Evolutionary conservation across 1,139 yeast species (phyloP).

Genomic region (Candida tunisiensis): DNA sequence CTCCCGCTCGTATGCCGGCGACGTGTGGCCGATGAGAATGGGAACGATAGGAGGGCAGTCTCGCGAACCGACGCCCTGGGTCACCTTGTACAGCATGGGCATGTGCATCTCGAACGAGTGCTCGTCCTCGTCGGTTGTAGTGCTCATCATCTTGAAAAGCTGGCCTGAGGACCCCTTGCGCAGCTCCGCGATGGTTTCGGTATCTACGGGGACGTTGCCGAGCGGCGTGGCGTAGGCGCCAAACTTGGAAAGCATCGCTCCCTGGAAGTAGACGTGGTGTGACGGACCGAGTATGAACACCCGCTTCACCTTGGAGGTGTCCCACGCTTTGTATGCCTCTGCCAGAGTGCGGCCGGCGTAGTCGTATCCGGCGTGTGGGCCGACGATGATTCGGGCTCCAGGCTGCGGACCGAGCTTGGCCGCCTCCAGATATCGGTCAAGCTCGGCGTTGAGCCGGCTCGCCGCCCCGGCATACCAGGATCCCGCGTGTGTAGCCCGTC

Average conservation of each 20-base stretch:
- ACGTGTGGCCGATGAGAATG: constrained; percentile 56
- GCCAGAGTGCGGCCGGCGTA: constrained; percentile 72
- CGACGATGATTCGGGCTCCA: constrained; percentile 47
- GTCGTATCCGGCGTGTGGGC: constrained; percentile 82
- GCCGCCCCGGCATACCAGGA: constrained; percentile 58
- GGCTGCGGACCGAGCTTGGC: constrained; percentile 15
- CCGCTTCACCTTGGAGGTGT: constrained; percentile 35
- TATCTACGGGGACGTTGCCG: constrained; percentile 58
- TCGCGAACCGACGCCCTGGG: constrained; percentile 9
- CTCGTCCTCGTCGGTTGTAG: constrained; percentile 59
- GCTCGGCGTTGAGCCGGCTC: constrained; percentile 27
- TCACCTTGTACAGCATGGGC: constrained; percentile 46
- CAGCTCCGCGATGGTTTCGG: constrained; percentile 12
- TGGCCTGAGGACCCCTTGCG: background rate
- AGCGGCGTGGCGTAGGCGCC: constrained; percentile 60
- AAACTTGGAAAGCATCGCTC: constrained; percentile 40
- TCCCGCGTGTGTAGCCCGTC: constrained; percentile 78
- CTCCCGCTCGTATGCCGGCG: constrained; percentile 25
- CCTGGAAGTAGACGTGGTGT: constrained; percentile 70
- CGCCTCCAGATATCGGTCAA: constrained; percentile 26
- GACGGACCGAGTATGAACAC: constrained; percentile 85
- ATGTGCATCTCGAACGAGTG: constrained; percentile 94
- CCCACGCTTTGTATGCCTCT: constrained; percentile 61
- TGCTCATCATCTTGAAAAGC: constrained; percentile 38
- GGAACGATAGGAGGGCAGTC: constrained; percentile 50